Evolutionary conservation across 225 moss, liverwort and hornwort species (phyloP), one percentile per base, ranked within the genome.

Genomic region (Physcomitrium patens): DNA sequence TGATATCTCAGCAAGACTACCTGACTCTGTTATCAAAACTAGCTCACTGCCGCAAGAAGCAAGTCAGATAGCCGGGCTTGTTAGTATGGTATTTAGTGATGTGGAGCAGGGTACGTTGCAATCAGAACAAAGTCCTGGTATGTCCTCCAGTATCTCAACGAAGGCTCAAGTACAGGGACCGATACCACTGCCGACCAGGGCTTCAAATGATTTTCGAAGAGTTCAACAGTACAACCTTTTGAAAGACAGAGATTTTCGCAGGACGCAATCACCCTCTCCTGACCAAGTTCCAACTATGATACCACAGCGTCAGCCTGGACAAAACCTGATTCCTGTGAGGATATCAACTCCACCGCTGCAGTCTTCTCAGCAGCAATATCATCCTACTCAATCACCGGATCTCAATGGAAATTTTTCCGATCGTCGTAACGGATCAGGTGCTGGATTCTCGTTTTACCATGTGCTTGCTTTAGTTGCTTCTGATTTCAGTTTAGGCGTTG

Each of bases 241-340:
- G 20, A 93, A 86, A 48, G 92, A 99, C 20, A 86, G 89, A 74
- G 95, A 92, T 28, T 81, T 79, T 61, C 80, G 82, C 76, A 95
- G 86, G 75, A 83, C 82, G 67, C 89, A 89, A 45, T 77, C 75
- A 50, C 85, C 89, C 14, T 69, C 83, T 42, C 83, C 77, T 64
- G 91, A 83, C 18, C 86, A 81, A 83, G 60, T 54, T 37, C 61
- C 92, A 45, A n/a, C 80, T 8, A 46, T 82, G 79, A 41, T 86
- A 62, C 92, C 89, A 61, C 80, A 81, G 60, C 92, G 84, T 49
- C 90, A 63, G 76, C 72, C 72, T 69, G 91, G 81, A 52, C 90
- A 87, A 47, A 79, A 60, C 23, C 78, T 86, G 63, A 68, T 89
- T 73, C 80, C 90, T 9, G 69, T 84, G 49, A 90, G 82, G 54